Evolutionary conservation across 1,284 basidiomycete genomes (phyloP), one percentile per base, ranked within the genome.

Genomic region (Trametes pubescens): DNA sequence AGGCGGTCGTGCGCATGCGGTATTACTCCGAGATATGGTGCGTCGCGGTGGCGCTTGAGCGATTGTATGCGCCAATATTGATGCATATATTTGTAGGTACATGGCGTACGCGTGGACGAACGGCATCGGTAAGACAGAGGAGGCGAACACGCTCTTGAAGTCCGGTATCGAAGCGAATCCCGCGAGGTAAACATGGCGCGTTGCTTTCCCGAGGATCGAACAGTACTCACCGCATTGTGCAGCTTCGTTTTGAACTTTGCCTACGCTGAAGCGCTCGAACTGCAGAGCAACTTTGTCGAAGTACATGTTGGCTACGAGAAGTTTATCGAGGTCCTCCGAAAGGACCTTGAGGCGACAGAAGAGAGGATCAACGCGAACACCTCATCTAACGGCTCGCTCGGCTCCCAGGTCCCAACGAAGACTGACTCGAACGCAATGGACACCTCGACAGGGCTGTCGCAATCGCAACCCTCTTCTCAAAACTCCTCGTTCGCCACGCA

Each of bases 21-120:
- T 99, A 95, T 79, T 99, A 92, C 76, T 90, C 94, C 6, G 98
- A 99, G 76, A 90, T 99, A 53, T 98, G 96, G 96, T 94, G 68
- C 64, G 84, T 76, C 5, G 1, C 47, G 18, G 29, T 40, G 11
- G 14, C n/a, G 11, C 7, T 16, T 7, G 1, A 7, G 16, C 26
- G 29, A 10, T 35, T n/a, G n/a, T 32, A 34, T n/a, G 9, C 22
- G 24, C 7, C 26, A n/a, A n/a, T 14, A 2, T 11, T 37, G 9
- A 22, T 51, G 5, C 26, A 46, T 18, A 52, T 29, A 9, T 22
- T 9, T 4, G 26, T n/a, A 95, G 94, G 92, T 96, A 94, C 76
- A 93, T 97, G 86, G 93, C 95, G 1, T 94, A 93, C 69, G 86
- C 83, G 21, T 97, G 94, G 87, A 90, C 90, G 48, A 81, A 84